These are phyloP conservation scores for Kregervanrija pseudodelftensis DNA, from an alignment of 805 yeast genomes.

Conservation along the genomic window DNA sequence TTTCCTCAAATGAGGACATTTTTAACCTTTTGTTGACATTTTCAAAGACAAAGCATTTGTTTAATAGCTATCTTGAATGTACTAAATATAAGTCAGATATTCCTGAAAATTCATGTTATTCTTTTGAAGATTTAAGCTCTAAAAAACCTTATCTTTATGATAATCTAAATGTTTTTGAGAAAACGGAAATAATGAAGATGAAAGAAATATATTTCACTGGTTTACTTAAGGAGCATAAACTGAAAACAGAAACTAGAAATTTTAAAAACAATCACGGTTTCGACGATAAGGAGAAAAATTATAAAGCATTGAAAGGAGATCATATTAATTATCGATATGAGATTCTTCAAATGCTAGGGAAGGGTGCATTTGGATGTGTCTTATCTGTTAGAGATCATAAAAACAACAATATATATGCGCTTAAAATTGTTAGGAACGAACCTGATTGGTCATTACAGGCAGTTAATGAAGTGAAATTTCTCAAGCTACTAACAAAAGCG, in stretches of 20 bases:
- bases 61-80: too few relatives aligned
- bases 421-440: conserved; percentile 70
- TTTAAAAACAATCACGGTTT: conserved; percentile 54
- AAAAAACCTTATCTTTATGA: conserved; percentile 16
- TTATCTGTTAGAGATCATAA: conserved; percentile 64
- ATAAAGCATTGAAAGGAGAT: conserved; percentile 48
- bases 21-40: too few relatives aligned
- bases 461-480: conserved; percentile 62
- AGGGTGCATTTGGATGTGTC: conserved; percentile 81
- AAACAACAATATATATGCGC: conserved; percentile 50
- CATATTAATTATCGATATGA: conserved; percentile 74
- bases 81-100: too few relatives aligned
- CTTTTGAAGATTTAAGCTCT: conserved; percentile 12
- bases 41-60: too few relatives aligned
- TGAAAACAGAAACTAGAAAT: conserved; percentile 31
- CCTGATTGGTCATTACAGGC: conserved; percentile 73
- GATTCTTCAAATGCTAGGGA: conserved; percentile 53
- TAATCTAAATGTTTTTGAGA: conserved; percentile 45
- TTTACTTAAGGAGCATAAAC: conserved; percentile 13
- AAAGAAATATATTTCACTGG: conserved; percentile 48
- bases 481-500: conserved; percentile 37
- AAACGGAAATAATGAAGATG: conserved; percentile 47
- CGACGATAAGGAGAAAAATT: conserved; percentile 64
- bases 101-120: conserved; percentile 1
- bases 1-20: too few relatives aligned